phyloP scores from a whole-genome alignment of 139 green algal species.

The Picochlorum costavermella region DNA sequence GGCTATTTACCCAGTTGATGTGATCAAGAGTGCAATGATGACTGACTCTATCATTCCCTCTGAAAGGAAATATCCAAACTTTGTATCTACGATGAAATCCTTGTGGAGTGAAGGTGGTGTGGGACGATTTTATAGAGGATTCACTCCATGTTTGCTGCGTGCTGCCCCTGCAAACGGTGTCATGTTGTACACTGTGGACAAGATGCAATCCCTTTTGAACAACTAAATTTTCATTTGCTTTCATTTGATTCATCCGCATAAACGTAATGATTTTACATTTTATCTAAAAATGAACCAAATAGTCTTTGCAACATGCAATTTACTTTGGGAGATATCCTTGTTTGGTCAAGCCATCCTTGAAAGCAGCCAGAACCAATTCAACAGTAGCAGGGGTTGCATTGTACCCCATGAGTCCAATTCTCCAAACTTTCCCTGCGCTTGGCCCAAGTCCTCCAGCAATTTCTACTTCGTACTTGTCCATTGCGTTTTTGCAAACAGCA shows the following conservation, averaged over 20 bases:
- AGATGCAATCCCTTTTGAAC: slow-evolving; percentile 2
- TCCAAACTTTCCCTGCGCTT: slow-evolving; percentile 69
- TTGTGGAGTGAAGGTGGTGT: slow-evolving; percentile 77
- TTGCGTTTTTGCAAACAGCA: slow-evolving; percentile 68
- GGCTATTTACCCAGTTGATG: slow-evolving; percentile 83
- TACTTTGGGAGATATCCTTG: slow-evolving; percentile 62
- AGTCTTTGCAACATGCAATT: slow-evolving; percentile 15
- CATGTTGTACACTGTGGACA: slow-evolving; percentile 18
- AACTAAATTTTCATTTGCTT: slow-evolving; percentile 4
- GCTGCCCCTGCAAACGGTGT: slow-evolving; percentile 76
- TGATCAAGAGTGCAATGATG: slow-evolving; percentile 83
- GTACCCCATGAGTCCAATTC: slow-evolving; percentile 80
- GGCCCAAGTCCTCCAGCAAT: slow-evolving; percentile 71
- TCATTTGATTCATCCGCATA: background rate
- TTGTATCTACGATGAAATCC: slow-evolving; percentile 41
- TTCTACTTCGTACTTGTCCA: slow-evolving; percentile 67
- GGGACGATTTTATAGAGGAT: slow-evolving; percentile 79
- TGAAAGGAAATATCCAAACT: slow-evolving; percentile 62
- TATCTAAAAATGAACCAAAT: background rate
- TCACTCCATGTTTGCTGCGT: slow-evolving; percentile 83
- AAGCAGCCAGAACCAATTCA: slow-evolving; percentile 65
- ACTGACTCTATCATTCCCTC: slow-evolving; percentile 67
- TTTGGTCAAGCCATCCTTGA: slow-evolving; percentile 68
- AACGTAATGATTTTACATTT: slow-evolving; percentile 2
- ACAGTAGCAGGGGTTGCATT: slow-evolving; percentile 73